phyloP scores from a whole-genome alignment of 2,329 filamentous ascomycete genomes.

The Bipolaris oryzae region DNA sequence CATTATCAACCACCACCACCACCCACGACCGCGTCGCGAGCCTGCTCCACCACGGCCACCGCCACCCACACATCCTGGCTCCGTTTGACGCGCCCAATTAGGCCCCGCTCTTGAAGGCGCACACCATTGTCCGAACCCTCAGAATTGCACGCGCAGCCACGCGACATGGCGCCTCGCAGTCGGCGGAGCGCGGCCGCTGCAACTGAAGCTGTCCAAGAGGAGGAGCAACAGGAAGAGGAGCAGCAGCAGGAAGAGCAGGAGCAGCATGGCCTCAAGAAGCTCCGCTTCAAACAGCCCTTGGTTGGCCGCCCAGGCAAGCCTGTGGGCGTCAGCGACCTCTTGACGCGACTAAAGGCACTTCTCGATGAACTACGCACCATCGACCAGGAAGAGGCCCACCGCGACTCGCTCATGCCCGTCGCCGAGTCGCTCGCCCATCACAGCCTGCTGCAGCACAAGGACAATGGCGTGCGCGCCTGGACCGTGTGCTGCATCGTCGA shows the following conservation, averaged over 20 bases:
- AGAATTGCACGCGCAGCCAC: slow-evolving; percentile 34
- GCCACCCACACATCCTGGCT: not conserved
- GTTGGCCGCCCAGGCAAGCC: slow-evolving; percentile 92
- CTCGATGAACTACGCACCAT: slow-evolving; percentile 82
- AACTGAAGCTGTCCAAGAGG: slow-evolving; percentile 35
- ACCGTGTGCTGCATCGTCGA: slow-evolving; percentile 89
- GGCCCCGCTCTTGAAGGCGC: not conserved
- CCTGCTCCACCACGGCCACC: slow-evolving; percentile 14
- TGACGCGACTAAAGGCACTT: slow-evolving; percentile 79
- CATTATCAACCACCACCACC: slow-evolving; percentile 13
- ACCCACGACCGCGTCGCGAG: slow-evolving; percentile 23
- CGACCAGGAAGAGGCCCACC: slow-evolving; percentile 84
- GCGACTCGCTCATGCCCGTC: slow-evolving; percentile 81
- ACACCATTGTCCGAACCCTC: slow-evolving; percentile 1
- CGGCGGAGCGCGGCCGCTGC: slow-evolving; percentile 47
- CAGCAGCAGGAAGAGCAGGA: slow-evolving; percentile 53
- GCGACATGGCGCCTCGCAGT: slow-evolving; percentile 48
- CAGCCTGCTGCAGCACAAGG: slow-evolving; percentile 87
- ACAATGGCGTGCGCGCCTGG: slow-evolving; percentile 90
- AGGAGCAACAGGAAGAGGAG: slow-evolving; percentile 28
- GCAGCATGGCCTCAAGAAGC: slow-evolving; percentile 50
- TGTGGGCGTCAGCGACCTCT: slow-evolving; percentile 80
- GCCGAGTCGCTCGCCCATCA: slow-evolving; percentile 83
- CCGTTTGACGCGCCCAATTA: slow-evolving; percentile 8
- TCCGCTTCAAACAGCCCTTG: slow-evolving; percentile 84